Conservation (phyloP, 1,284 basidiomycete genomes). For the Grifola frondosa region DNA sequence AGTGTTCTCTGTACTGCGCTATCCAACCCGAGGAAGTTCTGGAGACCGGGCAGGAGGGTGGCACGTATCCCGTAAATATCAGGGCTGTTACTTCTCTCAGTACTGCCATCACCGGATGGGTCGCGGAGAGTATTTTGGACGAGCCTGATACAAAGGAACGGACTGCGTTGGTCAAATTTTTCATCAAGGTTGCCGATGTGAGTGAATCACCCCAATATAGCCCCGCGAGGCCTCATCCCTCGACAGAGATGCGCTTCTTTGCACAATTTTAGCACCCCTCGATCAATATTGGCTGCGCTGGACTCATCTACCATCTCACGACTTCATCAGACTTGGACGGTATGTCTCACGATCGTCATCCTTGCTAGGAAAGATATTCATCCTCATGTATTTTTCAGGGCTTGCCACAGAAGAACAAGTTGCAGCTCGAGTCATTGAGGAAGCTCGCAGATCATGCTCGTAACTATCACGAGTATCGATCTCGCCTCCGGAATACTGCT, state of each 20-base stretch:
- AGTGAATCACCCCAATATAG: conserved; percentile 34
- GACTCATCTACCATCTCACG: conserved; percentile 94
- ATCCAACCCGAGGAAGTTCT: conserved; percentile 90
- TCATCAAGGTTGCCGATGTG: conserved; percentile 94
- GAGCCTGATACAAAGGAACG: conserved; percentile 91
- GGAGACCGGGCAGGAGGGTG: conserved; percentile 73
- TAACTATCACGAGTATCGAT: conserved; percentile 93
- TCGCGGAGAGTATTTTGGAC: conserved; percentile 88
- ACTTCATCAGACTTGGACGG: conserved; percentile 89
- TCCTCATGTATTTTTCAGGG: conserved; percentile 50
- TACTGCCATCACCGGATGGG: conserved; percentile 94
- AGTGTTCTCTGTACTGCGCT: conserved; percentile 82
- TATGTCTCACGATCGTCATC: conserved; percentile 39
- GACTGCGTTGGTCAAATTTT: conserved; percentile 86
- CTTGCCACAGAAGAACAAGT: conserved; percentile 81
- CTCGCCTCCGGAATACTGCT: conserved; percentile 75
- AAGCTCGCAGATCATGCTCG: conserved; percentile 86
- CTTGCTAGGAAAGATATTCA: conserved; percentile 3
- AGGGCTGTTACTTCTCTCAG: conserved; percentile 87
- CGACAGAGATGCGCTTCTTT: conserved; percentile 78
- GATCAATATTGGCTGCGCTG: conserved; percentile 90
- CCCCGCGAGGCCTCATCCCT: conserved; percentile 21
- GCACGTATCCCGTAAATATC: conserved; percentile 65
- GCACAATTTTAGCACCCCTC: conserved; percentile 91
- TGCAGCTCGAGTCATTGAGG: conserved; percentile 79